Base-by-base conservation (phyloP, 768 basidiomycete species). In the Suillus variegatus region DNA sequence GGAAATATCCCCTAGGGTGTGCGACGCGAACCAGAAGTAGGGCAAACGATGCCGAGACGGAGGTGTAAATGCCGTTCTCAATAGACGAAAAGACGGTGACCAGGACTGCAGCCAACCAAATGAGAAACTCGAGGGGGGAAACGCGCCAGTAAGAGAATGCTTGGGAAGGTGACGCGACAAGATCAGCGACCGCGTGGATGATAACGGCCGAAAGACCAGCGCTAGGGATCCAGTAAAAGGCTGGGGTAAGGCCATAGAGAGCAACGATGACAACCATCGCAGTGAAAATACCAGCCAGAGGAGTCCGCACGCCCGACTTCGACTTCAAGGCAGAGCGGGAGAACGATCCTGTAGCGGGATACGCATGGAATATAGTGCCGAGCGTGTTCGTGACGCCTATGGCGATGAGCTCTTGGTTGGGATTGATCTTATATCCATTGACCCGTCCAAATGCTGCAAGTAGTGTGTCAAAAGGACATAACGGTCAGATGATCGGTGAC, bases 291-390 rank as follows among this genome's bases (percentile, higher is more conserved):
- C 97, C 97, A 12, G 93, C 95, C 12, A 90, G 83, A 9, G 97
- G 97, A 3, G 97, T 99, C 61, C 97, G 88, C n/a, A 99, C 97
- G 57, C 97, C 97, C 0, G 94, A 96, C 77, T 96, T 98, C 35
- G 93, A 88, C 78, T 97, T 95, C 73, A 99, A 82, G 2, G 97
- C 97, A 3, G 95, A 93, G 20, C 97, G 92, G 46, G 96, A 97
- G 85, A 99, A 99, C 1, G 96, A 98, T 2, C 97, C 97, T 14
- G 97, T 99, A 0, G 97, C 94, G 10, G 97, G 96, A 76, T 97
- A 99, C 0, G 95, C 97, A 61, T 79, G 85, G 76, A 99, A 98
- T 69, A 92, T 81, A 18, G 93, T 91, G 4, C 97, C 97, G 67
- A 97, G 73, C 1, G 93, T 93, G 77, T 97, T 97, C 20, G 95